Percentiles rank a stretch among this genome's conserved stretches.
phyloP scores from a whole-genome alignment of 768 basidiomycete species.

The Naganishia antarctica region DNA sequence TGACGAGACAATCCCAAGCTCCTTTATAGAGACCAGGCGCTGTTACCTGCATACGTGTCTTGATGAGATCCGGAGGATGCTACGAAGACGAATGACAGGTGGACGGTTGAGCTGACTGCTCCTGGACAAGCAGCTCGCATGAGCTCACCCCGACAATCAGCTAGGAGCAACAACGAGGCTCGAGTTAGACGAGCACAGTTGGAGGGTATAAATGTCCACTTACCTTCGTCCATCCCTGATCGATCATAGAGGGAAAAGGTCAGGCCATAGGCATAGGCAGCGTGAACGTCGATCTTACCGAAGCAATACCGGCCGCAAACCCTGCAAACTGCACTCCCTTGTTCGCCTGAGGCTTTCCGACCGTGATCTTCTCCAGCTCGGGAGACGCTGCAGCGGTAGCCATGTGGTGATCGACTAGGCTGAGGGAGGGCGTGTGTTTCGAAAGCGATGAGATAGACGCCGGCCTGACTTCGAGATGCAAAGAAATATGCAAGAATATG shows the following conservation, averaged over 20 bases:
- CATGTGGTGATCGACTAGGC: background rate
- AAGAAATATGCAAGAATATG: background rate
- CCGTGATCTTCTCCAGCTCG: background rate
- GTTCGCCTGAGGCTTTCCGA: conserved; percentile 6
- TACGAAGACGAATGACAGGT: background rate
- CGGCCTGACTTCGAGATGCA: background rate
- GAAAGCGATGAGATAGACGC: background rate
- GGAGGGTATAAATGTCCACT: background rate
- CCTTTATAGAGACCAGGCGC: conserved; percentile 23
- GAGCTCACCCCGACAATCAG: conserved; percentile 25
- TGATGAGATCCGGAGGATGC: conserved; percentile 26
- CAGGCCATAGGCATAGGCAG: background rate
- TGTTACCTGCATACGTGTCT: conserved; percentile 26
- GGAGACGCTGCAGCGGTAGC: background rate
- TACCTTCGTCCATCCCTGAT: conserved; percentile 31
- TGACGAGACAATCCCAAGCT: conserved; percentile 25
- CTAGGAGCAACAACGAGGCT: background rate
- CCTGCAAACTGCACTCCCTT: conserved; percentile 25
- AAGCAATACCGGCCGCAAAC: conserved; percentile 28
- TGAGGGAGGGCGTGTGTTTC: background rate
- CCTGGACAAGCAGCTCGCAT: background rate
- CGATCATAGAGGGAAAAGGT: background rate
- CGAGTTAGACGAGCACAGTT: background rate
- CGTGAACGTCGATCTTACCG: conserved; percentile 10
- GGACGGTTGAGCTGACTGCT: background rate